Conservation (phyloP, 495 filamentous ascomycete genomes). For the Podospora conica region DNA sequence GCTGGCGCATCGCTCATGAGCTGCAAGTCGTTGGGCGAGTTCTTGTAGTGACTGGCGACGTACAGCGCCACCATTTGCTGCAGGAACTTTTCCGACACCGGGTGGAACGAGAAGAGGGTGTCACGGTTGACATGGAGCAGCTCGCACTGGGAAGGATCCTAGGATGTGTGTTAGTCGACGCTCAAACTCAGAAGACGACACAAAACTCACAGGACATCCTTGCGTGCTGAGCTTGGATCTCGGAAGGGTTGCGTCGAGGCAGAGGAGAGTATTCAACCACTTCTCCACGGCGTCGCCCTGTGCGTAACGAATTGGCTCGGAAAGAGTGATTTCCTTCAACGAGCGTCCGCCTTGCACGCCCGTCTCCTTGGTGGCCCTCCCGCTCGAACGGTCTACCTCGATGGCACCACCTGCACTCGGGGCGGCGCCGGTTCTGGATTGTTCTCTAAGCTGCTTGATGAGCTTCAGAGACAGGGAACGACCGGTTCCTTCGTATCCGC, state of each 20-base stretch:
- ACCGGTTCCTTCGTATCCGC: conserved; percentile 97
- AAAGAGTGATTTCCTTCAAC: conserved; percentile 85
- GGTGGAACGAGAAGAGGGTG: conserved; percentile 96
- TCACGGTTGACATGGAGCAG: conserved; percentile 92
- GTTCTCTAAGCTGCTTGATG: conserved; percentile 94
- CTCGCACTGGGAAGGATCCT: conserved; percentile 80
- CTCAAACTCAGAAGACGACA: neutral
- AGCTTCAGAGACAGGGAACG: conserved; percentile 92
- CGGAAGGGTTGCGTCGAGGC: conserved; percentile 83
- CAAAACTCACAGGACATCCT: conserved; percentile 56
- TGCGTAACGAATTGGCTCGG: conserved; percentile 91
- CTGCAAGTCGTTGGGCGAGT: conserved; percentile 95
- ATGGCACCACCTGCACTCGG: conserved; percentile 50
- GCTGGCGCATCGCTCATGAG: conserved; percentile 97
- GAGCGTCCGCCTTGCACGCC: conserved; percentile 66
- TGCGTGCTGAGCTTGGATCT: conserved; percentile 65
- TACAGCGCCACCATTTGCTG: conserved; percentile 98
- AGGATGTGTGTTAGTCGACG: neutral
- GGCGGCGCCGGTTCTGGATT: conserved; percentile 57
- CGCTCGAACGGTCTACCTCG: conserved; percentile 66
- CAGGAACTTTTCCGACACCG: conserved; percentile 91
- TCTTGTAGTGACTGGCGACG: conserved; percentile 98
- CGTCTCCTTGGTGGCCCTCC: conserved; percentile 57
- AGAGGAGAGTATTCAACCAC: conserved; percentile 93
- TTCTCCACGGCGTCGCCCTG: conserved; percentile 87